Evolutionary conservation across 495 filamentous ascomycete genomes (phyloP), one percentile per base, ranked within the genome.

Genomic region (Elasticomyces elasticus): DNA sequence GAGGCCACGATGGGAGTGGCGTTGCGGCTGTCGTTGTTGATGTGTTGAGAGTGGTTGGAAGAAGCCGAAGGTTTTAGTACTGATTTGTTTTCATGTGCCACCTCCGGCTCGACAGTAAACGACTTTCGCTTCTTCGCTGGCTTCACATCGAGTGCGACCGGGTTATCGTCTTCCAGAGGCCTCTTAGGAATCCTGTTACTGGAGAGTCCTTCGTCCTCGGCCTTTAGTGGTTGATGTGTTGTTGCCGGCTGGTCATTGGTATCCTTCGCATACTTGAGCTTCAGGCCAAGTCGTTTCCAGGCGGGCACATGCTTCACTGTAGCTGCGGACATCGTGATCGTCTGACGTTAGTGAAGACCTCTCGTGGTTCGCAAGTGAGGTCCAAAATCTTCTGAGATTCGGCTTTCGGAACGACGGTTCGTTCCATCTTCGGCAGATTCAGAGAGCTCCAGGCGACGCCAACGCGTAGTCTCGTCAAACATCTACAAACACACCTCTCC

Each of bases 241-340:
- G 20, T 22, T 12, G 20, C 26, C 10, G 25, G 28, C 24, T 22
- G 9, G 24, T 70, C 60, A 27, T 64, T 63, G 37, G 66, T 61
- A 47, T 79, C 74, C 62, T 77, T 75, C 35, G 74, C 73, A 57
- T 74, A 77, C 63, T 87, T 89, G 67, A 85, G 75, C 75, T 86
- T 84, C 64, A 86, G 72, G 45, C 82, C 85, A 65, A 88, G 70
- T 72, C 83, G 77, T 69, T 87, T 87, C 84, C 83, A 87, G 50
- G 85, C 82, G 19, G 85, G 84, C 43, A 85, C 73, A 64, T 74
- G 76, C 28, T 20, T 25, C 2, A 12, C 17, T 43, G 51, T 17
- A 2, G 35, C 35, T 15, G 35, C 13, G 12, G 35, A 13, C 35
- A 40, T 40, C 13, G 13, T 28, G 22, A 23, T 25, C 24, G 20